Conservation (phyloP, 1,284 basidiomycete genomes). For the Trichosporon coremiiforme region DNA sequence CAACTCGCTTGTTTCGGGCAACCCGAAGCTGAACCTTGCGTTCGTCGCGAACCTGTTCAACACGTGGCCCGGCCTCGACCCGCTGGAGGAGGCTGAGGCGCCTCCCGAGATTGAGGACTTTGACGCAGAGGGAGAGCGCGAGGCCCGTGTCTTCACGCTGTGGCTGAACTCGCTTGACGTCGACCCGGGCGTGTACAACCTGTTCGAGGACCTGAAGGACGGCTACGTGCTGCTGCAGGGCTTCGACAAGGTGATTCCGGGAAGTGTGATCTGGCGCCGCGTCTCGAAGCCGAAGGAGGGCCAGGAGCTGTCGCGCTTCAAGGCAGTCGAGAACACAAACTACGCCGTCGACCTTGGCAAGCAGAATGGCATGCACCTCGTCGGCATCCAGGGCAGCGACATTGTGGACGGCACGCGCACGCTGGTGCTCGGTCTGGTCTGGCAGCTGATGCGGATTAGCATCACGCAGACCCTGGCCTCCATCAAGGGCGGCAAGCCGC, state of each 20-base stretch:
- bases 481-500: constrained; percentile 72
- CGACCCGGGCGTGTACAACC: constrained; percentile 91
- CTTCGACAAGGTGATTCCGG: constrained; percentile 92
- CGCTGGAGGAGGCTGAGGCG: constrained; percentile 82
- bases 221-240: constrained; percentile 90
- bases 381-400: constrained; percentile 96
- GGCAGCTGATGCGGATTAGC: constrained; percentile 91
- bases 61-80: constrained; percentile 89
- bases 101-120: constrained; percentile 86
- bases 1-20: constrained; percentile 86
- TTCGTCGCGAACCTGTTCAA: constrained; percentile 99
- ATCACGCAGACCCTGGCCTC: constrained; percentile 88
- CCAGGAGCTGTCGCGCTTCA: constrained; percentile 87
- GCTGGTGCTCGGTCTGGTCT: constrained; percentile 90
- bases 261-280: constrained; percentile 88
- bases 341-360: constrained; percentile 91
- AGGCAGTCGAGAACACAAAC: constrained; percentile 97
- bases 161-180: constrained; percentile 98
- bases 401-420: constrained; percentile 92
- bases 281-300: constrained; percentile 90
- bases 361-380: constrained; percentile 90
- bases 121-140: constrained; percentile 96
- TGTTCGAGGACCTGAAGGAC: constrained; percentile 93
- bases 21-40: constrained; percentile 97
- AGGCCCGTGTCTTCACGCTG: constrained; percentile 94